Evolutionary conservation across 805 yeast species (phyloP).

Genomic region (Metschnikowia orientalis): DNA sequence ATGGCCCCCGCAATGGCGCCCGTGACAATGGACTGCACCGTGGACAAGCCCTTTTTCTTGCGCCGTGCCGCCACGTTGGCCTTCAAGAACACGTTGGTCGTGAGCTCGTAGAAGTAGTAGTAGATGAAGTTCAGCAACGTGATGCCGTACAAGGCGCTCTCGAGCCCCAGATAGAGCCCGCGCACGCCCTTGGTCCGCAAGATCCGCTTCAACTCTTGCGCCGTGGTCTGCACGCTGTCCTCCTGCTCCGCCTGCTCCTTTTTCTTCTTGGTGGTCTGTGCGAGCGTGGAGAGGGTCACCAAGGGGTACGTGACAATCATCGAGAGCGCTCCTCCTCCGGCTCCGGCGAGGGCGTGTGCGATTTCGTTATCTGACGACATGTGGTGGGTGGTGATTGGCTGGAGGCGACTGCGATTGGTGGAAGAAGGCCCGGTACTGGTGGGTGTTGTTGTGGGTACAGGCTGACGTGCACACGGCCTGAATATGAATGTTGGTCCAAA

Average conservation of each 20-base stretch:
- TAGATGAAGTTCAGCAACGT: slow-evolving; percentile 82
- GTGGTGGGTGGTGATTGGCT: no score
- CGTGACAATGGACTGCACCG: slow-evolving; percentile 65
- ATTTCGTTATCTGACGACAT: slow-evolving; percentile 32
- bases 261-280: slow-evolving; percentile 59
- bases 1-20: slow-evolving; percentile 87
- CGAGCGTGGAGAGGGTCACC: slow-evolving; percentile 79
- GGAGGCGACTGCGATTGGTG: not conserved
- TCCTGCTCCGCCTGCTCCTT: slow-evolving; percentile 17
- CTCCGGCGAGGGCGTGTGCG: slow-evolving; percentile 93
- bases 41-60: slow-evolving; percentile 42
- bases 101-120: slow-evolving; percentile 83
- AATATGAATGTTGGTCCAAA: slow-evolving; percentile 1
- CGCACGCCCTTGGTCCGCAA: slow-evolving; percentile 55
- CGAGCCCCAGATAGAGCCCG: slow-evolving; percentile 81
- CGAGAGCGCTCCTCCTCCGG: slow-evolving; percentile 86
- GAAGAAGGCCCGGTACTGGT: not conserved
- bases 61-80: slow-evolving; percentile 26
- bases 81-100: slow-evolving; percentile 44
- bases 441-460: not conserved
- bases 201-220: slow-evolving; percentile 37
- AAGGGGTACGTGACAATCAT: slow-evolving; percentile 88
- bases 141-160: slow-evolving; percentile 82
- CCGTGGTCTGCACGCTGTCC: slow-evolving; percentile 15
- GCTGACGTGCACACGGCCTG: not conserved